Percentiles rank a stretch among this genome's conserved stretches.
Conservation (phyloP, 2,329 filamentous ascomycete genomes). For the Fusarium sp. region DNA sequence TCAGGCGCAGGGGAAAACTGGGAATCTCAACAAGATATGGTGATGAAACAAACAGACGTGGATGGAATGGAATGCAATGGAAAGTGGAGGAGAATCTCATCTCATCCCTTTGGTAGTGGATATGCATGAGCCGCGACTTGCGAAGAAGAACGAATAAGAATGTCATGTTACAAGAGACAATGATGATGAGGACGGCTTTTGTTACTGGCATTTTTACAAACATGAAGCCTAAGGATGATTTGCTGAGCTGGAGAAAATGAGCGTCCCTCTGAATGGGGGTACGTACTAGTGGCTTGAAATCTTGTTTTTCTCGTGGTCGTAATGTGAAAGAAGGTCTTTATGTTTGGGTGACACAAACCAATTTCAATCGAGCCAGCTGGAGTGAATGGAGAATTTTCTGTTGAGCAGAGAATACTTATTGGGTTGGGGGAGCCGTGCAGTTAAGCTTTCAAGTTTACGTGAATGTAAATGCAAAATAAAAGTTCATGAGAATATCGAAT, state of each 20-base stretch:
- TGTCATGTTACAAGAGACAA: slow-evolving; percentile 40
- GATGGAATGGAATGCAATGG: slow-evolving; percentile 1
- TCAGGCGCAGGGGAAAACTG: slow-evolving; percentile 27
- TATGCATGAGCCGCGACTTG: slow-evolving; percentile 1
- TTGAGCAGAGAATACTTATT: slow-evolving; percentile 17
- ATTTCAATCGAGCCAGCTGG: slow-evolving; percentile 1
- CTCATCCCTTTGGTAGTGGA: slow-evolving; percentile 9
- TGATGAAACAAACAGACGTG: slow-evolving; percentile 16
- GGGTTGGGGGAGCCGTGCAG: neutral
- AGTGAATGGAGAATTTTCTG: slow-evolving; percentile 1
- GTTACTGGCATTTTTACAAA: slow-evolving; percentile 33
- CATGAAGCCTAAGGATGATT: slow-evolving; percentile 31
- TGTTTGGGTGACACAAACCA: slow-evolving; percentile 17
- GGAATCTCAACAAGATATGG: slow-evolving; percentile 20
- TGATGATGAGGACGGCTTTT: slow-evolving; percentile 36
- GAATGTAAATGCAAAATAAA: neutral
- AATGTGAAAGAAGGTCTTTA: slow-evolving; percentile 24
- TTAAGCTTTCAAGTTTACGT: neutral
- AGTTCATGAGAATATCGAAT: slow-evolving; percentile 28
- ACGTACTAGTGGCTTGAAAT: slow-evolving; percentile 41
- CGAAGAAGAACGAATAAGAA: slow-evolving; percentile 36
- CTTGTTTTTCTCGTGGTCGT: slow-evolving; percentile 31
- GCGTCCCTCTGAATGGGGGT: slow-evolving; percentile 25
- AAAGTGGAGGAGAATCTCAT: slow-evolving; percentile 7
- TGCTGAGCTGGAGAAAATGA: slow-evolving; percentile 26